Percentiles rank a stretch among this genome's conserved stretches.
Conservation (phyloP, 2,329 filamentous ascomycete genomes). For the Colletotrichum eremochloae region DNA sequence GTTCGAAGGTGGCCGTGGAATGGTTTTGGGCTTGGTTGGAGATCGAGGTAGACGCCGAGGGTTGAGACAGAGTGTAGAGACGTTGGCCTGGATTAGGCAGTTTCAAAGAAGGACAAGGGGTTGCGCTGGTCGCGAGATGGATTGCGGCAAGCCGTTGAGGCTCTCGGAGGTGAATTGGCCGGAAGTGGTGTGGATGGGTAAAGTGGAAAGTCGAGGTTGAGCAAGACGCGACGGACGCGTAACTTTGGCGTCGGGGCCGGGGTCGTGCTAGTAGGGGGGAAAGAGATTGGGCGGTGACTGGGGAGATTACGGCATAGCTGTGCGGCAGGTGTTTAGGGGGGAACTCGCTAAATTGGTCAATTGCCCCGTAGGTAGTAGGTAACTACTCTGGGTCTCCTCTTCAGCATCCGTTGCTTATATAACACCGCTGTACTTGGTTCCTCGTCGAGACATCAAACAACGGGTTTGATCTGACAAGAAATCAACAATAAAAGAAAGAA, state of each 20-base stretch:
- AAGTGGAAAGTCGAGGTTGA: slow-evolving; percentile 26
- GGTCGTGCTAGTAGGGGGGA: slow-evolving; percentile 29
- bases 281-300: slow-evolving; percentile 26
- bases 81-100: neutral
- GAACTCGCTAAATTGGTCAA: neutral
- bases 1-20: neutral
- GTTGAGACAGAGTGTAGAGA: neutral
- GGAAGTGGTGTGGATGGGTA: neutral
- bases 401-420: neutral
- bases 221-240: slow-evolving; percentile 51
- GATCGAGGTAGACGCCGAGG: neutral
- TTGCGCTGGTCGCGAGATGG: neutral
- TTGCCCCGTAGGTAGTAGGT: neutral
- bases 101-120: neutral
- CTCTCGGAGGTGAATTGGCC: slow-evolving; percentile 10
- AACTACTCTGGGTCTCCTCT: too few relatives aligned
- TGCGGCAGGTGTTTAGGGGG: neutral
- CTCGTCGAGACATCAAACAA: neutral
- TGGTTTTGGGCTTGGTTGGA: neutral
- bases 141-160: slow-evolving; percentile 8
- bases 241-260: slow-evolving; percentile 49
- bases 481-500: neutral
- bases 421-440: neutral
- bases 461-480: neutral
- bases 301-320: neutral